Percentiles rank a stretch among this genome's conserved stretches.
Conservation (phyloP, 345 rosid species). For the Fremontodendron californicum region DNA sequence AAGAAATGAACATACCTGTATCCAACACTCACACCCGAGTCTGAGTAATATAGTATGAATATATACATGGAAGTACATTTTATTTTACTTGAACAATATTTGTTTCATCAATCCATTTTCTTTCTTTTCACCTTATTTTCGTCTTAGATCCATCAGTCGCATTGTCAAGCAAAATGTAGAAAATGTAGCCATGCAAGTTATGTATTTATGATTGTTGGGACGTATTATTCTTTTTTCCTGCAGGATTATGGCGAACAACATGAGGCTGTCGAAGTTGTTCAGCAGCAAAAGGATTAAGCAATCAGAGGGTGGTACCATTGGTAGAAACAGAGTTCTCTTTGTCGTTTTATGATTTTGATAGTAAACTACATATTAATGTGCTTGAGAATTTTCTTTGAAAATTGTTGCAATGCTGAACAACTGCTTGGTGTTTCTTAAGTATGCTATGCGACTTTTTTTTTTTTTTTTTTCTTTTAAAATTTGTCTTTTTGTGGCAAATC, state of each 20-base stretch:
- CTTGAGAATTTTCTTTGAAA: too few species aligned
- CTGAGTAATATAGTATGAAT: too few species aligned
- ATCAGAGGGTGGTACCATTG: too few species aligned
- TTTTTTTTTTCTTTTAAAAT: too few species aligned
- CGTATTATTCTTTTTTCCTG: neutral
- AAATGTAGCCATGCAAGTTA: neutral
- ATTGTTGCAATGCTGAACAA: too few species aligned
- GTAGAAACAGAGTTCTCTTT: neutral
- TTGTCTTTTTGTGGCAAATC: too few species aligned
- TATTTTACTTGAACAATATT: neutral
- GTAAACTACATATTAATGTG: neutral
- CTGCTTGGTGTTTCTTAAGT: too few species aligned
- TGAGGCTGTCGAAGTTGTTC: neutral
- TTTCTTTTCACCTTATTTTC: neutral
- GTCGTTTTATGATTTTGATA: neutral
- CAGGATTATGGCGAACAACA: neutral
- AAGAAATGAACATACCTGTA: too few species aligned
- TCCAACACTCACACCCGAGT: too few species aligned
- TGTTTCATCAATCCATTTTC: neutral
- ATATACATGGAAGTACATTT: neutral
- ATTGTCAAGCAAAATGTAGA: too few species aligned
- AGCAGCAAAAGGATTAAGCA: neutral
- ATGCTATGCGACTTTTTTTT: too few species aligned
- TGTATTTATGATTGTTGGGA: neutral
- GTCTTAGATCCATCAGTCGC: neutral